Base-by-base conservation (phyloP, 176 grass and related monocot species). In the Oryza officinalis region DNA sequence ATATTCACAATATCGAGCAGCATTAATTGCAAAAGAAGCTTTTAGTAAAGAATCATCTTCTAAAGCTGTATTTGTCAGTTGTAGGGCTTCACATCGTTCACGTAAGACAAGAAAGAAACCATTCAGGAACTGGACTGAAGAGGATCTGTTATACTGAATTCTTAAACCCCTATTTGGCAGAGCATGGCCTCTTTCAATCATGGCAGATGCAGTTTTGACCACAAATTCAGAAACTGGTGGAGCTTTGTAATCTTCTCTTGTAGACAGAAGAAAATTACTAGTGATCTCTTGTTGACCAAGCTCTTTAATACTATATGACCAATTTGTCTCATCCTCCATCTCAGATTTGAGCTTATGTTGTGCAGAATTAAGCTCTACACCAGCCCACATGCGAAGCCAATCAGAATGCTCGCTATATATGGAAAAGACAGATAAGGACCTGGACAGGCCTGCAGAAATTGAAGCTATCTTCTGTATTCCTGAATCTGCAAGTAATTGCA, bases 311-410 rank as follows among this genome's bases (percentile, higher is more conserved):
- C 63, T 68, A 69, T 38, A 85, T 57, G 87, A 88, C 91, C 91
- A 98, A 83, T n/a, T 88, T 65, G 50, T 72, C 31, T 89, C 89
- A 75, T 87, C 64, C 17, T 90, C 91, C 66, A 92, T 74, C 87
- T 90, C 91, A 79, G 85, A 83, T 82, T 88, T 85, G 67, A 95
- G 78, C 65, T 95, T 95, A 67, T 87, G 77, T 30, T 88, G 82
- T 67, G 96, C 87, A 78, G 85, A 88, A 75, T 64, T 77, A 75
- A 95, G 85, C 80, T 98, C 96, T 77, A 95, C 87, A 49, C 77
- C 65, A 49, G 89, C 87, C 93, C 96, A 98, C 63, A 93, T 95
- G 47, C 78, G 82, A 90, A 98, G 91, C 93, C 96, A 98, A 72
- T 98, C 87, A 61, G 87, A 88, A 87, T 98, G 92, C 13, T 90